Evolutionary conservation across 441 rosid species (phyloP).

Genomic region (Gossypium davidsonii): DNA sequence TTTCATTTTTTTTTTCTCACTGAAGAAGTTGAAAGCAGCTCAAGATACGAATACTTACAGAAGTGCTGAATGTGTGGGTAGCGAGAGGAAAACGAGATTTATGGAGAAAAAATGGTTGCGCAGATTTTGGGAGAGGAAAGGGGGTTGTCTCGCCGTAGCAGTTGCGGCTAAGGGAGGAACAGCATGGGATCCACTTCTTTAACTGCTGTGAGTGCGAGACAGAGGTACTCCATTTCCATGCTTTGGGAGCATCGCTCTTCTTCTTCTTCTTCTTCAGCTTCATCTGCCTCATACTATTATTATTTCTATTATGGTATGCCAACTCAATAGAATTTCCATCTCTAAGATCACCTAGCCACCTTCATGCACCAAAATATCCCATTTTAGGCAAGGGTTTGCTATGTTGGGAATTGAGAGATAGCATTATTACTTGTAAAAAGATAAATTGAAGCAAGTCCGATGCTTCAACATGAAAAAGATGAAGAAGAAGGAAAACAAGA

Average conservation of each 20-base stretch:
- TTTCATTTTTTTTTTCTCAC: not conserved
- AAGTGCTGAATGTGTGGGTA: conserved; percentile 27
- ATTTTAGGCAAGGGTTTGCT: not conserved
- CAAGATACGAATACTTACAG: conserved; percentile 36
- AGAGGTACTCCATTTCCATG: conserved; percentile 21
- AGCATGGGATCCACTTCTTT: conserved; percentile 38
- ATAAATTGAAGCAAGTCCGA: not conserved
- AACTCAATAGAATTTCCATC: conserved; percentile 26
- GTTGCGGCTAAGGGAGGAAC: conserved; percentile 25
- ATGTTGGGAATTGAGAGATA: not conserved
- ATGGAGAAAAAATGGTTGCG: conserved; percentile 47
- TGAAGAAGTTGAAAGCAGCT: not conserved
- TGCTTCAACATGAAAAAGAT: not conserved
- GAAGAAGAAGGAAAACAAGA: not conserved
- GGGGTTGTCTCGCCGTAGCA: conserved; percentile 24
- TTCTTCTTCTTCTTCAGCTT: conserved; percentile 20
- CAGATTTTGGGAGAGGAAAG: conserved; percentile 28
- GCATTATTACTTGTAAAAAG: not conserved
- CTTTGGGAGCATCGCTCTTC: conserved; percentile 35
- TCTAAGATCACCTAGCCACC: conserved; percentile 34
- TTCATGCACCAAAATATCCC: conserved; percentile 23
- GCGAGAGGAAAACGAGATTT: conserved; percentile 51
- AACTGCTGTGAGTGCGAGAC: conserved; percentile 28
- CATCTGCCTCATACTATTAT: not conserved
- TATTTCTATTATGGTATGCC: not conserved